Evolutionary conservation across 192 early-diverging fungal species (phyloP), one percentile per base, ranked within the genome.

Genomic region (Spinellus fusiger): DNA sequence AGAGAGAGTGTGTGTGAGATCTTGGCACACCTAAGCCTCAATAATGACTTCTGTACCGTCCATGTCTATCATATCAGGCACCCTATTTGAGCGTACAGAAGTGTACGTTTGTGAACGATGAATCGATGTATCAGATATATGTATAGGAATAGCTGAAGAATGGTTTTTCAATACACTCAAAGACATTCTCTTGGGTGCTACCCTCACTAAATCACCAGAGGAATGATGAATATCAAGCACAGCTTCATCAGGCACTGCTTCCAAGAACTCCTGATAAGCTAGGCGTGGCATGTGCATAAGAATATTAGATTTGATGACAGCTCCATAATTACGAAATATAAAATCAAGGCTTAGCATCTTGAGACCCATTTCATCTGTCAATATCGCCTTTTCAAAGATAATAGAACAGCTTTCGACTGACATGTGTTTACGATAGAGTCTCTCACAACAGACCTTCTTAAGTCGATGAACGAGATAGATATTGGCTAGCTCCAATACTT

Each of bases 401-500:
- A 67, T 37, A 2, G 71, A 70, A 56, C 77, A 81, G 1, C 73
- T 80, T 15, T 84, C 78, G 13, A 83, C 60, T 4, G 70, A 66
- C 34, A 86, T 48, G 26, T 80, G 76, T 25, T 61, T 57, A 20
- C 63, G 64, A 28, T 80, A 78, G 25, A 86, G 61, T 12, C 66
- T 59, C 22, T 73, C 73, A 6, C 73, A 75, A 59, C 80, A 82
- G n/a, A 82, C 29, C 44, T 82, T 83, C 56, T 82, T 78, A 50
- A 86, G 73, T 35, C 84, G 64, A 29, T 74, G 70, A 31, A 82
- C 32, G 18, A 80, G 64, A 52, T 86, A 86, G 55, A 79, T 73
- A 49, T 84, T 80, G 34, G 78, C 80, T 64, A 86, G 70, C 28
- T 81, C 71, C 51, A 86, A 54, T 46, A 86, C 66, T 33, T 84